Evolutionary conservation across 2,329 filamentous ascomycete species (phyloP).

Genomic region (Phaeosphaeria sp.): DNA sequence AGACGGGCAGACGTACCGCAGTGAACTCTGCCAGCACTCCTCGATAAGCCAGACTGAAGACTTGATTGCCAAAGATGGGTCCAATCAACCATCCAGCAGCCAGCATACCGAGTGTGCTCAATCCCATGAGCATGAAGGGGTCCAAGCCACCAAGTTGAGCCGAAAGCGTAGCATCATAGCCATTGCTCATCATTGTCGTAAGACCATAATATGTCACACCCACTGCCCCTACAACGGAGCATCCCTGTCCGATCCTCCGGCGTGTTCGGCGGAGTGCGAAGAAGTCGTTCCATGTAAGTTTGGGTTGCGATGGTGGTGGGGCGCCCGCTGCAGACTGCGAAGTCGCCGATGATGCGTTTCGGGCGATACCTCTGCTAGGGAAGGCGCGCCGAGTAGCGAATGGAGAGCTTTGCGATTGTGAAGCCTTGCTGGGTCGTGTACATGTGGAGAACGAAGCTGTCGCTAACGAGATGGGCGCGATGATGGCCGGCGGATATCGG

Average conservation of each 20-base stretch:
- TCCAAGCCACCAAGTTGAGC: constrained; percentile 84
- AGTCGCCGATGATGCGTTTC: constrained; percentile 34
- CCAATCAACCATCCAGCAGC: constrained; percentile 89
- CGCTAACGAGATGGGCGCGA: constrained; percentile 29
- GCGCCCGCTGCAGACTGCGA: constrained; percentile 20
- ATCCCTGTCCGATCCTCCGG: constrained; percentile 80
- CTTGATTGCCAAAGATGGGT: constrained; percentile 77
- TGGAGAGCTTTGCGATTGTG: constrained; percentile 20
- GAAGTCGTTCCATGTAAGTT: constrained; percentile 81
- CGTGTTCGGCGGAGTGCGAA: constrained; percentile 88
- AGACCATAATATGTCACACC: constrained; percentile 68
- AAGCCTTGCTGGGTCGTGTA: constrained; percentile 31
- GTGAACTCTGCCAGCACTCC: constrained; percentile 75
- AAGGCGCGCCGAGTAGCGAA: constrained; percentile 13
- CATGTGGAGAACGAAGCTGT: constrained; percentile 37
- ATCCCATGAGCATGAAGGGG: constrained; percentile 82
- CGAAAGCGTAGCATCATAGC: constrained; percentile 70
- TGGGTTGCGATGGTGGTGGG: constrained; percentile 20
- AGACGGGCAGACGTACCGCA: constrained; percentile 56
- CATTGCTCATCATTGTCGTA: constrained; percentile 70
- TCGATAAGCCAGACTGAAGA: constrained; percentile 80
- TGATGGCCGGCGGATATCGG: constrained; percentile 35
- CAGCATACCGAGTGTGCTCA: constrained; percentile 77
- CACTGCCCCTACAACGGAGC: constrained; percentile 71
- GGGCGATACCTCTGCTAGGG: constrained; percentile 14